Evolutionary conservation across 805 yeast genomes (phyloP), one percentile per base, ranked within the genome.

Genomic region (Barnettozyma siamensis): DNA sequence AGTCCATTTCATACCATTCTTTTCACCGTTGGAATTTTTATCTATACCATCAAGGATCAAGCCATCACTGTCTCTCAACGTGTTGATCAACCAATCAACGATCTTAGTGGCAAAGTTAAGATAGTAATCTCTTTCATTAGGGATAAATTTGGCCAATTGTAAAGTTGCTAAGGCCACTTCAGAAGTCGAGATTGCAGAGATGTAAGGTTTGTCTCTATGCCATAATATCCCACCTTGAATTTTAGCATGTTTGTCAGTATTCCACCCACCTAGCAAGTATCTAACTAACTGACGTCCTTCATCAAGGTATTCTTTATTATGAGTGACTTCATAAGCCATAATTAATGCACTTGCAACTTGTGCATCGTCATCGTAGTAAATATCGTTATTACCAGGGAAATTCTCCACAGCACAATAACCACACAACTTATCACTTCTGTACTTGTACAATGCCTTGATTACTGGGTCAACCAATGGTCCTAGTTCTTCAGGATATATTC

Each of bases 321-420:
- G 74, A 1, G 87, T 79, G 19, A 78, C 85, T 53, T 80, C 88
- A 53, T 76, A 81, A 2, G 85, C 84, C 3, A 78, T 71, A 43
- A 83, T 63, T 49, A 79, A 65, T 3, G 80, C 82, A 50, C 78
- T 67, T 13, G 83, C 81, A 12, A 81, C 76, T 56, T 82, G 89
- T 3, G 88, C 89, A 55, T 81, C 83, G 53, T 82, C 89, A 53
- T 82, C 88, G 47, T 78, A 78, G 58, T 81, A 80, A 31, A 82
- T 76, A 56, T 82, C 88, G 38, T 64, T 63, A 57, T 80, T 81
- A 35, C 73, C 79, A 18, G 73, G 72, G 39, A 66, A 66, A 53
- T 78, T 73, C 53, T 75, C 79, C 5, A 81, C 79, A 1, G 87
- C 88, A 32, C 83, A 75, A 60, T 71, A 83, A 5, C 82, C 87